Percentiles rank a stretch among this genome's conserved stretches.
Conservation (phyloP, 2,329 filamentous ascomycete species). For the Rutstroemia sydowiana region DNA sequence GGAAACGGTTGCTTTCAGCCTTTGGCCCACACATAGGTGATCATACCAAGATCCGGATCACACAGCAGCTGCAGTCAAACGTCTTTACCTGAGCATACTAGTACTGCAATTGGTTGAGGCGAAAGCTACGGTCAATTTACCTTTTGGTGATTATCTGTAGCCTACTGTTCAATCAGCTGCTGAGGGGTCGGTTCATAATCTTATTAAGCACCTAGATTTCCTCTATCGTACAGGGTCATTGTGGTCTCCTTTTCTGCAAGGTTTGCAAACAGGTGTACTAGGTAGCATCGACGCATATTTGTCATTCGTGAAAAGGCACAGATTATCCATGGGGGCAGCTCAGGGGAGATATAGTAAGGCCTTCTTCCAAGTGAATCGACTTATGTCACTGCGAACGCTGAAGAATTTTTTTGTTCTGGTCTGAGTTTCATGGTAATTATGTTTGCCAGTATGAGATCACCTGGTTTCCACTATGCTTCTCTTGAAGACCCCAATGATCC, state of each 20-base stretch:
- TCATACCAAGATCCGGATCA: not conserved
- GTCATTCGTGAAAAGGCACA: not conserved
- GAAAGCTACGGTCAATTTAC: not conserved
- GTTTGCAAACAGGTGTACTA: not conserved
- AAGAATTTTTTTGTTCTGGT: not conserved
- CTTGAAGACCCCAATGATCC: not conserved
- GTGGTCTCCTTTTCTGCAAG: no score
- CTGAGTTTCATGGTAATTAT: not conserved
- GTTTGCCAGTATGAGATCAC: not conserved
- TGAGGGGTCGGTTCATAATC: no score
- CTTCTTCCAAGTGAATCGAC: not conserved
- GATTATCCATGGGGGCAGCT: not conserved
- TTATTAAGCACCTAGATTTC: no score
- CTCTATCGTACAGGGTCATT: no score
- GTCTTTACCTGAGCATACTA: not conserved
- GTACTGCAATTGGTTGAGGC: not conserved
- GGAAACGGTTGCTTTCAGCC: not conserved
- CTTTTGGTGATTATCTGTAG: not conserved
- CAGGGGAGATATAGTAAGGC: not conserved
- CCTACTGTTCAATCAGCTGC: no score
- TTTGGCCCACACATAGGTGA: constrained; percentile 5
- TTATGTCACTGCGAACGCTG: no score
- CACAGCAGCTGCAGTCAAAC: not conserved
- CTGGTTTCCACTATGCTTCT: not conserved
- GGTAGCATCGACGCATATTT: not conserved